phyloP scores from a whole-genome alignment of 345 rosid genomes.

The Hevea brasiliensis region DNA sequence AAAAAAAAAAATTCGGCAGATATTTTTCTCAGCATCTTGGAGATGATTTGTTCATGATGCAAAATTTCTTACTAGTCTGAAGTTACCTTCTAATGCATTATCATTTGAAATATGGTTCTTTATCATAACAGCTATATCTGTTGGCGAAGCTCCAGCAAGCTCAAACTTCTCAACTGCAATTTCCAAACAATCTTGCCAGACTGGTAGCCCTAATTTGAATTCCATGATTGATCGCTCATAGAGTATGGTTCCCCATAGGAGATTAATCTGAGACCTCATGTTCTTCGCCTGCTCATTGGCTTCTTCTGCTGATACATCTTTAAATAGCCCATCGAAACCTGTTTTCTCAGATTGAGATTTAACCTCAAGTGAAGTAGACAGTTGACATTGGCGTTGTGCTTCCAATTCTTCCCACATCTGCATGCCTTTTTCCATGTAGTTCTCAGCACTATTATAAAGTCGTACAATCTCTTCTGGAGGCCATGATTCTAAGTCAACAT shows the following conservation, averaged over 20 bases:
- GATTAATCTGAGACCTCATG: slow-evolving; percentile 64
- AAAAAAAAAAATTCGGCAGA: slow-evolving; percentile 10
- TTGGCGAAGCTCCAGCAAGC: slow-evolving; percentile 64
- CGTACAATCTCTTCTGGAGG: slow-evolving; percentile 47
- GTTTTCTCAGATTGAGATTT: slow-evolving; percentile 29
- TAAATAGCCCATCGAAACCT: slow-evolving; percentile 38
- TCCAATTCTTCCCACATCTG: slow-evolving; percentile 62
- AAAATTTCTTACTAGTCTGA: background rate
- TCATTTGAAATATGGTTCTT: slow-evolving; percentile 62
- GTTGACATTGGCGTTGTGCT: slow-evolving; percentile 30
- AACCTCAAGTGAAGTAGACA: slow-evolving; percentile 25
- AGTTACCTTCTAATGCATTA: slow-evolving; percentile 61
- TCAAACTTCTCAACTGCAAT: slow-evolving; percentile 78
- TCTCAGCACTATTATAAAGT: slow-evolving; percentile 71
- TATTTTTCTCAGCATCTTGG: slow-evolving; percentile 13
- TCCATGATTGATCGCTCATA: slow-evolving; percentile 86
- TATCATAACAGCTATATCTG: slow-evolving; percentile 55
- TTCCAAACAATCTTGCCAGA: slow-evolving; percentile 74
- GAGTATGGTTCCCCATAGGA: slow-evolving; percentile 78
- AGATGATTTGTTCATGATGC: slow-evolving; percentile 1
- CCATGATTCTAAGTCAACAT: slow-evolving; percentile 62
- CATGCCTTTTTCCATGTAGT: slow-evolving; percentile 67
- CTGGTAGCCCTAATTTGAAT: slow-evolving; percentile 66
- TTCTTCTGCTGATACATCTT: slow-evolving; percentile 50
- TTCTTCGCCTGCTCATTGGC: slow-evolving; percentile 45